Conservation (phyloP, 2,329 filamentous ascomycete species). For the Epichloe aotearoae region DNA sequence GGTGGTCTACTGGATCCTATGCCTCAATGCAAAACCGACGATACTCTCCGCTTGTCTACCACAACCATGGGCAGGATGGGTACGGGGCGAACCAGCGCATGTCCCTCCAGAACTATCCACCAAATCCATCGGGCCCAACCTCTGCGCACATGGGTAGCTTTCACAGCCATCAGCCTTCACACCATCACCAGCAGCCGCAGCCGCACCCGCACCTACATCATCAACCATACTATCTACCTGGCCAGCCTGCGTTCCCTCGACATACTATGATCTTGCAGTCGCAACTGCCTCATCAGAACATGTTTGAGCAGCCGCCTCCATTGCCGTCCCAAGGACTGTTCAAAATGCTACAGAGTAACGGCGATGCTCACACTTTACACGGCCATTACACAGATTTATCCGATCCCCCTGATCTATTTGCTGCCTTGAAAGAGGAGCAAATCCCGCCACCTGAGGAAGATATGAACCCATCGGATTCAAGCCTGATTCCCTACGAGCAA, state of each 20-base stretch:
- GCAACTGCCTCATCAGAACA: constrained; percentile 34
- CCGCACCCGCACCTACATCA: constrained; percentile 16
- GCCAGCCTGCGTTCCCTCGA: constrained; percentile 35
- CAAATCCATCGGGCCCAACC: constrained; percentile 18
- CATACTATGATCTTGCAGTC: constrained; percentile 45
- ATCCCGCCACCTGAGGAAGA: constrained; percentile 63
- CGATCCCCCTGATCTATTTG: constrained; percentile 65
- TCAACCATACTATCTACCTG: constrained; percentile 41
- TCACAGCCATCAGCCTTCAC: constrained; percentile 19
- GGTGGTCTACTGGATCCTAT: constrained; percentile 68
- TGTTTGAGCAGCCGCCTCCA: constrained; percentile 46
- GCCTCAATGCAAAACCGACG: constrained; percentile 42
- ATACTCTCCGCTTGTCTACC: constrained; percentile 48
- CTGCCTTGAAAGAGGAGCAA: constrained; percentile 60
- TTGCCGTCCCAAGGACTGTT: constrained; percentile 61
- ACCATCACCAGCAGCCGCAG: constrained; percentile 21
- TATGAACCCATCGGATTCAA: constrained; percentile 66
- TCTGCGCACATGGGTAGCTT: constrained; percentile 42
- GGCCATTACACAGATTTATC: constrained; percentile 61
- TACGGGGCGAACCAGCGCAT: constrained; percentile 45
- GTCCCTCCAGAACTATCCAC: constrained; percentile 25
- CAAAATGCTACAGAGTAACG: constrained; percentile 62
- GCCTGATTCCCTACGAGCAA: constrained; percentile 65
- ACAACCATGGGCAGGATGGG: constrained; percentile 41
- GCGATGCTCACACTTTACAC: constrained; percentile 52